Base-by-base conservation (phyloP, 768 basidiomycete species). In the Leccinum barrowsii region DNA sequence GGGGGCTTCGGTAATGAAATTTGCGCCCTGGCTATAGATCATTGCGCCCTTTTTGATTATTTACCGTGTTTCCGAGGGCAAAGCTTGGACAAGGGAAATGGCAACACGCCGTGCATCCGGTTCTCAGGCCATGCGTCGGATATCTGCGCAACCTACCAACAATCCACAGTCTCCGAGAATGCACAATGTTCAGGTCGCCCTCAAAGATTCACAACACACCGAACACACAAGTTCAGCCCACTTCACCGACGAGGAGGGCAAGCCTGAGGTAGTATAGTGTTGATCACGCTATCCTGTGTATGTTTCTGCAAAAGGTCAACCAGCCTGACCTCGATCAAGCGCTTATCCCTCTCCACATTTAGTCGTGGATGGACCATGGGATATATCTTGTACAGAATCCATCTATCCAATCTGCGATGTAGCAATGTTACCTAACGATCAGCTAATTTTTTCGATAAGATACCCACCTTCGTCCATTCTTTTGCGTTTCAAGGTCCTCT, bases 1-100 rank as follows among this genome's bases (percentile, higher is more conserved):
- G n/a, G n/a, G n/a, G n/a, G 5, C 40, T 24, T 10, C 8, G 26
- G 22, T 35, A 6, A n/a, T 1, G 34, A 35, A 15, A 24, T 52
- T 59, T 28, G 58, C 11, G 5, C 13, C 44, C 32, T n/a, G 32
- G 8, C n/a, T 15, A 2, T 59, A 81, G 80, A 73, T 78, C 68
- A 74, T 80, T 30, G 78, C 80, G 11, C 75, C 76, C 0, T 77
- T 79, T 59, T 71, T 81, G 22, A 81, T 82, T 55, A 79, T 79
- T 37, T 77, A 77, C 46, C 76, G 80, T n/a, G 69, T 81, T 11
- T 75, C 78, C 2, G 70, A 77, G 58, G 80, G 80, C 13, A 73
- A 75, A 24, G 80, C 78, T 3, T 80, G 78, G 80, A 63, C 64
- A 21, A 60, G 50, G 24, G 63, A 70, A 7, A 55, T 63, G 28